These are phyloP conservation scores for Arctium lappa DNA, from an alignment of 129 eudicot species.

Conservation along the genomic window DNA sequence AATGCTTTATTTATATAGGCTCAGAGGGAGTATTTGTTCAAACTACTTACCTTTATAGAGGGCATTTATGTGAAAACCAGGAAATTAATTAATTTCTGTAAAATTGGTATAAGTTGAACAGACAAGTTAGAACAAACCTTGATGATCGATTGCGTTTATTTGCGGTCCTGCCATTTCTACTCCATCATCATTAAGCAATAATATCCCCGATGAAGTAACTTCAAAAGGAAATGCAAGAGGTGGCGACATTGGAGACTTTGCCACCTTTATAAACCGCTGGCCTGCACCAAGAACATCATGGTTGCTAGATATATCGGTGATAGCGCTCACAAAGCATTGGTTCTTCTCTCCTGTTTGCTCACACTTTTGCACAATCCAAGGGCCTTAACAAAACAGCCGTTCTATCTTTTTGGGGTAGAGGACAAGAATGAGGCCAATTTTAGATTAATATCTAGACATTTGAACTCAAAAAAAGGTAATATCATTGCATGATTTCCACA, in stretches of 20 bases:
- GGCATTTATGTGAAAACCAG: neutral
- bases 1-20: too few relatives aligned
- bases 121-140: slow-evolving; percentile 54
- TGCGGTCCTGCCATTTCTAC: slow-evolving; percentile 66
- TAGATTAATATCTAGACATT: too few relatives aligned
- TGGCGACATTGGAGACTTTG: slow-evolving; percentile 88
- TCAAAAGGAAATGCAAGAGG: slow-evolving; percentile 65
- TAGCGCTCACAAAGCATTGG: neutral
- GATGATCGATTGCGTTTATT: slow-evolving; percentile 60
- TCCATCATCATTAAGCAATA: slow-evolving; percentile 65
- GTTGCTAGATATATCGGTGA: neutral
- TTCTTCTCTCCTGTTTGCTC: too few relatives aligned
- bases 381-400: too few relatives aligned
- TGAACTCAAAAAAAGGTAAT: too few relatives aligned
- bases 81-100: neutral
- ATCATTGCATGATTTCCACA: too few relatives aligned
- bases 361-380: too few relatives aligned
- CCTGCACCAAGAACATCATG: slow-evolving; percentile 39
- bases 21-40: neutral
- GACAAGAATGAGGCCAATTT: too few relatives aligned
- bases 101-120: neutral
- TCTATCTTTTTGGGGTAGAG: too few relatives aligned
- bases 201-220: slow-evolving; percentile 59
- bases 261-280: slow-evolving; percentile 71
- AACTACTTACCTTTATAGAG: neutral